These are phyloP conservation scores for Dalbergia oliveri DNA, from an alignment of 306 rosid species.

Conservation along the genomic window DNA sequence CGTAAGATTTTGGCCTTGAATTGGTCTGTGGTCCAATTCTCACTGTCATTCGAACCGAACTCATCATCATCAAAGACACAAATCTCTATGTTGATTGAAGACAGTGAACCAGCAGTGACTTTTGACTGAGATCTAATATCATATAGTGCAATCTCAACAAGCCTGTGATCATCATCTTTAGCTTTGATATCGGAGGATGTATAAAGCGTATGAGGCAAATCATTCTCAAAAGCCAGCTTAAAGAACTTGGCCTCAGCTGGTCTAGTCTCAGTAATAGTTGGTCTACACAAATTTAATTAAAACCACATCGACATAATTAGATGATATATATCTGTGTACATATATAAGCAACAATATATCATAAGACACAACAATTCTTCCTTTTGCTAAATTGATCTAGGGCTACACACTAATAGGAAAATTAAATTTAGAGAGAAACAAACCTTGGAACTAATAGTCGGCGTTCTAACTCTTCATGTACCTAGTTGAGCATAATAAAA, in stretches of 20 bases:
- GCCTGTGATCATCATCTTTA: background rate
- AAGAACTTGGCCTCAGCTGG: constrained; percentile 43
- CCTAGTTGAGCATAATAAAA: constrained; percentile 43
- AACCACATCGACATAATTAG: background rate
- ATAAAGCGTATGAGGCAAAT: constrained; percentile 39
- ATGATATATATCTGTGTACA: too few relatives aligned
- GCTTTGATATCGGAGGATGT: constrained; percentile 42
- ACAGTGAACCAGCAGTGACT: constrained; percentile 50
- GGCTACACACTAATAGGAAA: too few relatives aligned
- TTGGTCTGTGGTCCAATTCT: constrained; percentile 57
- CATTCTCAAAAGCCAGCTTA: constrained; percentile 49
- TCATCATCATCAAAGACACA: constrained; percentile 54
- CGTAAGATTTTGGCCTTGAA: constrained; percentile 47
- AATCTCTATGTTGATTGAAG: constrained; percentile 52
- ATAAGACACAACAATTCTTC: too few relatives aligned
- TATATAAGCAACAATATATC: too few relatives aligned
- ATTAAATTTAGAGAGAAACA: constrained; percentile 19
- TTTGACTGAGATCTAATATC: constrained; percentile 40
- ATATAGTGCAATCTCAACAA: constrained; percentile 45
- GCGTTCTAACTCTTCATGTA: constrained; percentile 53
- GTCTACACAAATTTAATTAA: background rate
- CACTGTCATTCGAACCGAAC: constrained; percentile 42
- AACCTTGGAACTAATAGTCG: constrained; percentile 46
- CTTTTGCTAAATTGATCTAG: too few relatives aligned
- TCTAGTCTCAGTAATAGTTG: background rate